Conservation (phyloP, 129 eudicot genomes). For the Erigeron canadensis region DNA sequence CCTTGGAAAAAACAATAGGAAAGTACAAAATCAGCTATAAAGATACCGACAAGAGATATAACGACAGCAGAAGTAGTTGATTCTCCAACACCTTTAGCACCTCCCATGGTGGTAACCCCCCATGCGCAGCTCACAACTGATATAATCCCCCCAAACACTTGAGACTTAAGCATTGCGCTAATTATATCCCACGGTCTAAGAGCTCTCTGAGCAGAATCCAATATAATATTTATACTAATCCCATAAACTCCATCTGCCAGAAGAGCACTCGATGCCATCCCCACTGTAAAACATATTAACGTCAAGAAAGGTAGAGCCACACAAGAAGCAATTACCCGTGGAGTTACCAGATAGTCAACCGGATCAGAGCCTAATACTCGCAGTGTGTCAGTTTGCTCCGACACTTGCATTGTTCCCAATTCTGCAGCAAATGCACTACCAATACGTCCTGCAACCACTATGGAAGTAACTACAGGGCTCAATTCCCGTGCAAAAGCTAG, state of each 20-base stretch:
- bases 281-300: constrained; percentile 74
- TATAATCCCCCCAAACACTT: constrained; percentile 76
- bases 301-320: constrained; percentile 70
- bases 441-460: constrained; percentile 82
- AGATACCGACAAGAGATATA: constrained; percentile 86
- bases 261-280: constrained; percentile 93
- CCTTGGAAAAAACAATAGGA: constrained; percentile 89
- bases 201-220: constrained; percentile 91
- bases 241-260: constrained; percentile 84
- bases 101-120: constrained; percentile 91
- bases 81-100: constrained; percentile 98
- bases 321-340: constrained; percentile 84
- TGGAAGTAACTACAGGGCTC: constrained; percentile 90
- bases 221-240: constrained; percentile 65
- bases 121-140: constrained; percentile 83
- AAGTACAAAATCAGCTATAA: constrained; percentile 83
- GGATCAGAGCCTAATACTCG: constrained; percentile 84
- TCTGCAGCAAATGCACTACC: constrained; percentile 68
- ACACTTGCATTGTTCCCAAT: constrained; percentile 94
- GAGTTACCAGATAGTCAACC: constrained; percentile 84
- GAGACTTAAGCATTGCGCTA: constrained; percentile 88
- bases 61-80: constrained; percentile 97
- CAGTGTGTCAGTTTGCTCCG: constrained; percentile 89
- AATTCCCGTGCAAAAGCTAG: constrained; percentile 81
- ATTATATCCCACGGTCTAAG: constrained; percentile 78